Evolutionary conservation across 2,329 filamentous ascomycete species (phyloP), one percentile per base, ranked within the genome.

Genomic region (Rhynchosporium agropyri): DNA sequence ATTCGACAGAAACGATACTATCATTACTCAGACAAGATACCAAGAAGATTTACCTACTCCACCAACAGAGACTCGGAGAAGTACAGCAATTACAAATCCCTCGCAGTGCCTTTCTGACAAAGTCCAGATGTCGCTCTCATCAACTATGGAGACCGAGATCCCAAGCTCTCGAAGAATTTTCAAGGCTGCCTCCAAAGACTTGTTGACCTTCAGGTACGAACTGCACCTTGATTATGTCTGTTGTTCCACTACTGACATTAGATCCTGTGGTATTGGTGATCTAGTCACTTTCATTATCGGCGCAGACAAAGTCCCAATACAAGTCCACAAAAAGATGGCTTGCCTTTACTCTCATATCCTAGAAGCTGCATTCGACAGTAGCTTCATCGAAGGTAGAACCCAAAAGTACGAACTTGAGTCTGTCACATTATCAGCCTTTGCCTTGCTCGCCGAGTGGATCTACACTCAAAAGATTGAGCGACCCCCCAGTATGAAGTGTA

Each of bases 341-440:
- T 64, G 59, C 42, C 53, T 61, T 42, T 50, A 66, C 40, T 66
- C 64, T 8, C 51, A 20, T 13, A 62, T 63, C 7, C 38, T 66
- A 2, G 43, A 62, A 12, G 58, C 59, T 26, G 64, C 61, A 8
- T 66, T 63, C 42, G 60, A 62, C 12, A 53, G 58, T 49, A 26
- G 36, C 28, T 66, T 63, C 20, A 2, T 64, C 43, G 62, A 66
- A 53, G 60, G 60, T 8, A 29, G 58, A 15, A 64, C 62, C 3
- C 62, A 64, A n/a, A 61, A 55, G 2, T 66, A 63, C 33, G 43
- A 12, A 1, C 38, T 66, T 26, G 58, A 64, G 4, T 58, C 62
- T 10, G 43, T 40, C 5, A 50, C 45, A 4, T n/a, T 45, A 7
- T 29, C 45, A 3, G 33, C 43, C 8, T 60, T 58, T 42, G 38